These are phyloP conservation scores for Podaxis sp. DNA, from an alignment of 768 basidiomycete species.

Conservation along the genomic window DNA sequence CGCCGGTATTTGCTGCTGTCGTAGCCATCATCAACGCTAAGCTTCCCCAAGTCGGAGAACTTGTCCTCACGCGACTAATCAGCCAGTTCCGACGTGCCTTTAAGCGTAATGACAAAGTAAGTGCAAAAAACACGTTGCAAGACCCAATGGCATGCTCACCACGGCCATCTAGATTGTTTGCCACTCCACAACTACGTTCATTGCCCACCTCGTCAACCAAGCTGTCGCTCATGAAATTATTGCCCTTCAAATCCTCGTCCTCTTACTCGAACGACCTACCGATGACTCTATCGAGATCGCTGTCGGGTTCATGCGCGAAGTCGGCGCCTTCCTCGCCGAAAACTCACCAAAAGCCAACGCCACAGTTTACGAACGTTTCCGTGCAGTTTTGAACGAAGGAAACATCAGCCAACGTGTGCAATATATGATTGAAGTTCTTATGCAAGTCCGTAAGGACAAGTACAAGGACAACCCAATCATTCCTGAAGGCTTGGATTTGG, in stretches of 20 bases:
- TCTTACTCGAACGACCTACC: slow-evolving; percentile 93
- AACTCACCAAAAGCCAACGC: slow-evolving; percentile 93
- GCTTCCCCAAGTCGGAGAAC: slow-evolving; percentile 92
- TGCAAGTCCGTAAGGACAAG: slow-evolving; percentile 98
- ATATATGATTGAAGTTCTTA: slow-evolving; percentile 99
- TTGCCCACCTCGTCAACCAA: slow-evolving; percentile 91
- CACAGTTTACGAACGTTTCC: slow-evolving; percentile 94
- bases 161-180: slow-evolving; percentile 70
- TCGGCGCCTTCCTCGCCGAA: slow-evolving; percentile 91
- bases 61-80: slow-evolving; percentile 82
- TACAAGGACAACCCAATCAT: slow-evolving; percentile 98
- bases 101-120: slow-evolving; percentile 96
- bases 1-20: slow-evolving; percentile 92
- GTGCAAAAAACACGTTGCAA: slow-evolving; percentile 17
- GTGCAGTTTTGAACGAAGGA: slow-evolving; percentile 94
- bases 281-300: slow-evolving; percentile 99
- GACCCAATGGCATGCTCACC: not conserved
- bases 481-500: slow-evolving; percentile 91
- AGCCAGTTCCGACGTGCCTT: slow-evolving; percentile 94
- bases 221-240: slow-evolving; percentile 90
- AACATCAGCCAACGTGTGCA: slow-evolving; percentile 94
- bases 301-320: slow-evolving; percentile 95
- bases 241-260: slow-evolving; percentile 89
- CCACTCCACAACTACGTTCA: slow-evolving; percentile 88
- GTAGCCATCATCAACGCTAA: slow-evolving; percentile 97